Percentiles rank a stretch among this genome's conserved stretches.
phyloP scores from a whole-genome alignment of 2,329 filamentous ascomycete genomes.

The Corynespora cassiicola region DNA sequence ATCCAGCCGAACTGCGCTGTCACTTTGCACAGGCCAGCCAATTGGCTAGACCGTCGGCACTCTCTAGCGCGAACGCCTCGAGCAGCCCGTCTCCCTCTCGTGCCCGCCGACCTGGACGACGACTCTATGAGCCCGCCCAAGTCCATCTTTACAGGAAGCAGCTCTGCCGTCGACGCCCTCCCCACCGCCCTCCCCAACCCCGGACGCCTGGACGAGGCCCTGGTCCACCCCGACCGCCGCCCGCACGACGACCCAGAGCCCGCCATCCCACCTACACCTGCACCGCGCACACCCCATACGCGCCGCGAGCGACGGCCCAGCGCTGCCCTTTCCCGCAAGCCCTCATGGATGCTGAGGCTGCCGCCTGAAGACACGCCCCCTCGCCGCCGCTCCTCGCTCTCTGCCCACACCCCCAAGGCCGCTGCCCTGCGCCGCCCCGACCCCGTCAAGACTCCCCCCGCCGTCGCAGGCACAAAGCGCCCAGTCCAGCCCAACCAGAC shows the following conservation, averaged over 20 bases:
- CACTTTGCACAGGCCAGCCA: not conserved
- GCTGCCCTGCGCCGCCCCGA: slow-evolving; percentile 1
- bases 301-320: too few species aligned
- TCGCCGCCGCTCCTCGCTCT: too few species aligned
- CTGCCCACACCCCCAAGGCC: too few species aligned
- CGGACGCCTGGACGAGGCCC: slow-evolving; percentile 4
- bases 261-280: too few species aligned
- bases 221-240: slow-evolving; percentile 7
- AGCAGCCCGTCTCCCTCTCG: slow-evolving; percentile 6
- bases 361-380: slow-evolving; percentile 15
- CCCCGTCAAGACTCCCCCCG: slow-evolving; percentile 20
- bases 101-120: slow-evolving; percentile 1
- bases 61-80: slow-evolving; percentile 5
- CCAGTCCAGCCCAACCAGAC: slow-evolving; percentile 9
- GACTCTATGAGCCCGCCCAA: slow-evolving; percentile 34
- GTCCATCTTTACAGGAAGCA: slow-evolving; percentile 46
- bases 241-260: too few species aligned
- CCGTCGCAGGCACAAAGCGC: slow-evolving; percentile 30
- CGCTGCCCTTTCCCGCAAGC: slow-evolving; percentile 7
- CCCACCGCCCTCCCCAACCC: slow-evolving; percentile 6
- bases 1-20: too few species aligned
- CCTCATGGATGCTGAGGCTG: slow-evolving; percentile 23
- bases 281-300: slow-evolving; percentile 4
- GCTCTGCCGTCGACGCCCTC: slow-evolving; percentile 6
- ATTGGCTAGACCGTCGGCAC: slow-evolving; percentile 4